These are phyloP conservation scores for Pseudocercospora fuligena DNA, from an alignment of 2,329 filamentous ascomycete species.

Conservation along the genomic window DNA sequence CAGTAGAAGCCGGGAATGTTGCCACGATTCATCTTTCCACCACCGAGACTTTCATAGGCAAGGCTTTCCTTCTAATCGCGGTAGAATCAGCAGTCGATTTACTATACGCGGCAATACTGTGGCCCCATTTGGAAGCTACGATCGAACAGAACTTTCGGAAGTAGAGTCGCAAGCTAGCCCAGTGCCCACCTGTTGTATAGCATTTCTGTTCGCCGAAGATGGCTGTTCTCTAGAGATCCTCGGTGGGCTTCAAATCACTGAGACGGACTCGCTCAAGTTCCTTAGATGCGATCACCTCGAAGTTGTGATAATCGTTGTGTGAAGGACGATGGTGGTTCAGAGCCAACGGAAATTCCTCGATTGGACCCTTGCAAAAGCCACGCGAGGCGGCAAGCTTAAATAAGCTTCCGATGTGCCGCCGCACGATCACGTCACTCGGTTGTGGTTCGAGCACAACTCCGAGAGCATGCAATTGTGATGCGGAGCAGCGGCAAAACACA, in stretches of 20 bases:
- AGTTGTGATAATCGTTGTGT: background rate
- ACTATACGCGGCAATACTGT: background rate
- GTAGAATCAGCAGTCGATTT: background rate
- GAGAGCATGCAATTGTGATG: background rate
- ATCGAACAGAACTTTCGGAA: background rate
- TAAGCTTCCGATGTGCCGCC: constrained; percentile 2
- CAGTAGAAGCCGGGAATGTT: constrained; percentile 48
- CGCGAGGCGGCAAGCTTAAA: constrained; percentile 5
- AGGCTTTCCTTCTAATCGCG: background rate
- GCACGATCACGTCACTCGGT: constrained; percentile 1
- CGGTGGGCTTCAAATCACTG: no score
- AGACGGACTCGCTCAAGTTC: no score
- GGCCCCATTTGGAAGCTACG: background rate
- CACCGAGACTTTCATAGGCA: background rate
- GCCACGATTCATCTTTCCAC: constrained; percentile 44
- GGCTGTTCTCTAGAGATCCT: no score
- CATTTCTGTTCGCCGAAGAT: background rate
- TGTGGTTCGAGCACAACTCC: background rate
- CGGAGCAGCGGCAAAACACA: background rate
- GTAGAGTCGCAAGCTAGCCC: background rate
- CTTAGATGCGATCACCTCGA: background rate
- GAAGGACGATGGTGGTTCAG: background rate
- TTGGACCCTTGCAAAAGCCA: background rate
- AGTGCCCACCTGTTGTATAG: background rate
- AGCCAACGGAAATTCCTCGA: background rate